Conservation (phyloP, 2,329 filamentous ascomycete genomes). For the Huntiella abstrusa region DNA sequence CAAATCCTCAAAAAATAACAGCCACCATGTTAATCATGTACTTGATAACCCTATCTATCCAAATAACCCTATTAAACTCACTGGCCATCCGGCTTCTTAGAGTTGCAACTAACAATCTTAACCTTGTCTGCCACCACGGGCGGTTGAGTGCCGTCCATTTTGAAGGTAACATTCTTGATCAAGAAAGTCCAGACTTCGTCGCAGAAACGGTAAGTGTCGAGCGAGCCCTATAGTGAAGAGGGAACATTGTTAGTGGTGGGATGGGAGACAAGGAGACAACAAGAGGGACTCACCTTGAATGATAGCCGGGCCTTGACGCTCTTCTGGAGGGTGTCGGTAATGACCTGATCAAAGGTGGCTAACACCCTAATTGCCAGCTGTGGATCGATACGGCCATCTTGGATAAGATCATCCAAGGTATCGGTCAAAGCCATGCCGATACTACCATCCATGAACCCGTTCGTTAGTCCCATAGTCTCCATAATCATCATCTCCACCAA, state of each 20-base stretch:
- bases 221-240: constrained; percentile 48
- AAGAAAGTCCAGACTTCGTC: constrained; percentile 99
- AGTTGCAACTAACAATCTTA: constrained; percentile 97
- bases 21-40: too few species aligned
- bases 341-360: constrained; percentile 81
- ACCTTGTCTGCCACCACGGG: constrained; percentile 73
- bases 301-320: constrained; percentile 79
- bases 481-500: too few species aligned
- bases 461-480: too few species aligned
- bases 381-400: constrained; percentile 83
- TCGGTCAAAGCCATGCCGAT: constrained; percentile 88
- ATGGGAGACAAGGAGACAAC: background rate
- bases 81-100: constrained; percentile 43
- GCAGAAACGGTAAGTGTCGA: constrained; percentile 97
- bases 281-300: constrained; percentile 57
- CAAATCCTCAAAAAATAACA: too few species aligned
- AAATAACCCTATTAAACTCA: background rate
- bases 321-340: constrained; percentile 78
- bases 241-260: background rate
- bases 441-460: constrained; percentile 27
- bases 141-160: constrained; percentile 59
- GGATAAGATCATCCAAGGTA: constrained; percentile 92
- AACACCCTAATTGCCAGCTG: constrained; percentile 98
- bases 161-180: constrained; percentile 97
- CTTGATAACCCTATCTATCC: too few species aligned